These are phyloP conservation scores for Solanum hybrid DNA, from an alignment of 305 asterid genomes.

Conservation along the genomic window DNA sequence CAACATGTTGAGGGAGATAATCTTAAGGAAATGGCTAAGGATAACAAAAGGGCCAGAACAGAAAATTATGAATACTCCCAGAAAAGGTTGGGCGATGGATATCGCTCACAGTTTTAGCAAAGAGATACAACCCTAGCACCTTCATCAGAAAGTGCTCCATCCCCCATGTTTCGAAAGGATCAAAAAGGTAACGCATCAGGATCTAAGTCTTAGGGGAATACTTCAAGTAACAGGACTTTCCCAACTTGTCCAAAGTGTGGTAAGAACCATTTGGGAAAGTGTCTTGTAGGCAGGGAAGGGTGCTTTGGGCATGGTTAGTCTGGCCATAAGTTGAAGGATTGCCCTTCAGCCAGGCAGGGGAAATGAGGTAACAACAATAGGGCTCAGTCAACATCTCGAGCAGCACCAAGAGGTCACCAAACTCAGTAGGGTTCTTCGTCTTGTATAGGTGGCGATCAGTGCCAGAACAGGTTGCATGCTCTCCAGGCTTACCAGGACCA, in stretches of 20 bases:
- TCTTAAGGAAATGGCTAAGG: neutral
- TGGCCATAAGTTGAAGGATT: neutral
- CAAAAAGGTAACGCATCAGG: neutral
- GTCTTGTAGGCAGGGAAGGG: neutral
- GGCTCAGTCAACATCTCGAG: neutral
- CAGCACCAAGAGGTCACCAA: no score
- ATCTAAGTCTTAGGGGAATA: neutral
- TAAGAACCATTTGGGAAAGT: no score
- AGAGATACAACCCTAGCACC: neutral
- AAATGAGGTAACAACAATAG: neutral
- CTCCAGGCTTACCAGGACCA: no score
- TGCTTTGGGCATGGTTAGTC: neutral
- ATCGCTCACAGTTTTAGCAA: neutral
- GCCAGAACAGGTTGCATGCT: no score
- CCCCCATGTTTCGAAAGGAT: neutral
- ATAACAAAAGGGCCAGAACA: neutral
- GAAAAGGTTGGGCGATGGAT: neutral
- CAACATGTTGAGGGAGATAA: neutral
- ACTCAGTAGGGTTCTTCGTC: no score
- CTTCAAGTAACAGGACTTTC: neutral
- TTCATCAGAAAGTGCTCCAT: neutral
- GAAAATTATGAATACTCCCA: neutral
- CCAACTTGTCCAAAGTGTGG: neutral
- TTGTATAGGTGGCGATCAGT: no score
- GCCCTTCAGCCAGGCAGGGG: fast-evolving